Evolutionary conservation across 176 grass and related monocot genomes (phyloP), one percentile per base, ranked within the genome.

Genomic region (Avena eriantha): DNA sequence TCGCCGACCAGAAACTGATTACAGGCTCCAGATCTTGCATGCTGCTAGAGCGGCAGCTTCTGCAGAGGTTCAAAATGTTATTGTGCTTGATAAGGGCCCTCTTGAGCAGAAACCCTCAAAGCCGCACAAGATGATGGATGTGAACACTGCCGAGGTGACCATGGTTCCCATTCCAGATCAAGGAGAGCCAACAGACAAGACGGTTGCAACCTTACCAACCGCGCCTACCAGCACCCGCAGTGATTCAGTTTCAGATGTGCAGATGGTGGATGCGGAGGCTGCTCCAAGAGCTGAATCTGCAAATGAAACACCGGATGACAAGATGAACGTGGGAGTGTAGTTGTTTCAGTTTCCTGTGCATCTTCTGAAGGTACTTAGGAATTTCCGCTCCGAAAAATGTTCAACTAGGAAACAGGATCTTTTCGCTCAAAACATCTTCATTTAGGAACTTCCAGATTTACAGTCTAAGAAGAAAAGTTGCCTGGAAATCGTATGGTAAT

Each of bases 1-100:
- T 36, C 93, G 97, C 66, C 90, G 97, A 19, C 97, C 97, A 76
- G 97, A 99, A 91, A 96, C 97, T 18, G 97, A 99, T 69, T 99
- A 94, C 77, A 88, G 97, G 80, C 82, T 99, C 49, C 97, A 99
- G 89, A 56, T 56, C 54, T 56, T 56, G 54, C 54, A 56, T 76
- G 94, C 94, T 10, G 76, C 90, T 34, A 94, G 91, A 90, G 68
- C 80, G 0, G 84, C 84, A 18, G 91, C 92, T 15, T 19, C 90
- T 4, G 36, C 82, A 45, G 93, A 93, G 80, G 50, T 33, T 50
- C 81, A 65, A 17, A 74, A 76, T 47, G 13, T 48, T 71, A 58
- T 83, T 21, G 81, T 73, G 33, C 86, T 74, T 26, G 90, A 88
- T 48, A 81, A 29, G 19, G 80, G 69, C 49, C 59, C 90, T 69